Conservation (phyloP, 1,284 basidiomycete species). For the Boletus mariae region DNA sequence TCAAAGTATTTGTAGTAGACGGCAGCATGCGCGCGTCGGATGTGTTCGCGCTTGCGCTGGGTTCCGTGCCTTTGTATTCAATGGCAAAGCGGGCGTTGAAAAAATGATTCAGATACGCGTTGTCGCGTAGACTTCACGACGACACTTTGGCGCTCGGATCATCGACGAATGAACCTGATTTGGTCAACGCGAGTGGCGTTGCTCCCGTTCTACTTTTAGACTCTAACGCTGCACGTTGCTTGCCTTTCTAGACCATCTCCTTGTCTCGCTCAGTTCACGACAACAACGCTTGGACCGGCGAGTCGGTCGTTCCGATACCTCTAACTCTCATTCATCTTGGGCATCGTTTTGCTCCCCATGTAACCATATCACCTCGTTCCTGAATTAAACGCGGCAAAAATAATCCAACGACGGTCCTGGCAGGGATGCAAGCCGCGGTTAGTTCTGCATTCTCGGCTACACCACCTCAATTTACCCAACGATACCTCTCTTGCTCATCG, state of each 20-base stretch:
- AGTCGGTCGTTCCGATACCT: neutral
- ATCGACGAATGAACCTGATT: constrained; percentile 52
- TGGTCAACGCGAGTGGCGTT: constrained; percentile 45
- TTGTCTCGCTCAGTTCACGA: constrained; percentile 29
- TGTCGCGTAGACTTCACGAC: neutral
- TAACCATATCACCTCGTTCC: neutral
- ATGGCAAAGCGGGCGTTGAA: constrained; percentile 62
- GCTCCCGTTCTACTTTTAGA: neutral
- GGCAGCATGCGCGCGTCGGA: too few relatives aligned
- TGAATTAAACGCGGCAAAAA: neutral
- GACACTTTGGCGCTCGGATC: constrained; percentile 40
- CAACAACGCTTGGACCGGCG: constrained; percentile 12
- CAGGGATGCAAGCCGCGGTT: neutral
- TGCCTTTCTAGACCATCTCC: constrained; percentile 27
- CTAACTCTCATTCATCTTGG: neutral
- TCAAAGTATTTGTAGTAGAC: too few relatives aligned
- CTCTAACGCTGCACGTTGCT: neutral
- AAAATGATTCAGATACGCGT: constrained; percentile 44
- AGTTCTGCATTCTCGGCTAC: neutral
- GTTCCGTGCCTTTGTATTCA: constrained; percentile 58
- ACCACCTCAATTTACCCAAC: neutral
- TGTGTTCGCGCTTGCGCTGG: constrained; percentile 49
- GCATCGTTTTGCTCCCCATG: neutral
- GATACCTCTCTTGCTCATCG: neutral
- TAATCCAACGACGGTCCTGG: neutral